Evolutionary conservation across 2,329 filamentous ascomycete species (phyloP), one percentile per base, ranked within the genome.

Genomic region (Arthrobotrys conoides): DNA sequence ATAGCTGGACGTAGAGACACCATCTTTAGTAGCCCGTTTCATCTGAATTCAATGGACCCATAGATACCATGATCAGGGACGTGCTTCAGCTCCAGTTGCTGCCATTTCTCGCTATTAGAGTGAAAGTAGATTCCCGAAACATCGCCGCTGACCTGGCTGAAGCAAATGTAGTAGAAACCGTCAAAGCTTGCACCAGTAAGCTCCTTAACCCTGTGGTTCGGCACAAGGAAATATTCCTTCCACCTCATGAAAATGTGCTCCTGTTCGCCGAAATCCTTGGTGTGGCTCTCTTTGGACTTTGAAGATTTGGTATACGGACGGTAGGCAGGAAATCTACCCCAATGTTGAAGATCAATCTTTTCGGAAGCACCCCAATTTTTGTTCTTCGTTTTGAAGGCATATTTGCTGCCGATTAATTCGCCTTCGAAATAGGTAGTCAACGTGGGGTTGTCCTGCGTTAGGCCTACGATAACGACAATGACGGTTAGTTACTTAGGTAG

Each of bases 141-240:
- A 80, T 89, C 91, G 6, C 95, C 96, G 80, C 91, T 89, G 61
- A 93, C 87, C 85, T 98, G 95, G 84, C 98, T 97, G 86, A 98
- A 98, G 86, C 94, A 97, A 81, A 99, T 98, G 83, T 99, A 99
- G 84, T 98, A 99, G 84, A 99, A 99, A 0, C 96, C 96, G 83
- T 99, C 96, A 78, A 98, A 99, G 83, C 95, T 98, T 6, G 96
- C 96, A 18, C 96, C 96, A 38, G 90, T 92, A 79, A 99, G 97
- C 10, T 93, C 96, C 79, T 91, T 89, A 20, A 98, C 94, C 16
- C 93, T 90, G 84, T 99, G 96, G 83, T 99, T 94, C 0, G 96
- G 96, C 0, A 99, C 96, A 0, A 99, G 87, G 83, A 99, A 99
- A 82, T 97, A 94, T 83, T 99, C 96, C 85, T 99, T 99, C 96